Percentiles rank a stretch among this genome's conserved stretches.
These are phyloP conservation scores for Parachaetomium inaequale DNA, from an alignment of 495 filamentous ascomycete genomes.

Conservation along the genomic window DNA sequence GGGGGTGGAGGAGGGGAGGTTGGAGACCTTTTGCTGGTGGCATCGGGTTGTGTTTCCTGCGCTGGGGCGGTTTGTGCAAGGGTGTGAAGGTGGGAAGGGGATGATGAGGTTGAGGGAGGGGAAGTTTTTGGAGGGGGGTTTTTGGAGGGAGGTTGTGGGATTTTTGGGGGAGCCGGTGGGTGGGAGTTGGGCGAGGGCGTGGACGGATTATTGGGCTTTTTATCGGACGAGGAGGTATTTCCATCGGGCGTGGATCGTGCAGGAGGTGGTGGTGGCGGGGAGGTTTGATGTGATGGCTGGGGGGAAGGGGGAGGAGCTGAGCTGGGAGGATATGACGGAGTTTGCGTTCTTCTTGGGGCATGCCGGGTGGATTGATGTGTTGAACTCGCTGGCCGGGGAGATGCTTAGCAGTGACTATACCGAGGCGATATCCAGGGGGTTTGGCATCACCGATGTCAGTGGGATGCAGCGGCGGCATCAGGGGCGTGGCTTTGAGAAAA, in stretches of 20 bases:
- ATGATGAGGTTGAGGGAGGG: constrained; percentile 8
- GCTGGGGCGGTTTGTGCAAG: background rate
- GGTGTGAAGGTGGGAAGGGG: background rate
- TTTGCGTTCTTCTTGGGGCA: constrained; percentile 13
- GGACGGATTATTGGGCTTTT: constrained; percentile 16
- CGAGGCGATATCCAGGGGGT: background rate
- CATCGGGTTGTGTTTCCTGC: constrained; percentile 9
- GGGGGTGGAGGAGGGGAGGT: constrained; percentile 9
- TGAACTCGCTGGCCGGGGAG: background rate
- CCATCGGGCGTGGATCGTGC: constrained; percentile 20
- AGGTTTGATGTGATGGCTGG: constrained; percentile 11
- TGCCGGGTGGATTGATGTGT: constrained; percentile 11
- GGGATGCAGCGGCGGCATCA: constrained; percentile 4
- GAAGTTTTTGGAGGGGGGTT: constrained; percentile 7
- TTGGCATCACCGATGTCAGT: constrained; percentile 12
- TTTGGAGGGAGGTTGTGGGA: constrained; percentile 15
- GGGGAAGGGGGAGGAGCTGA: background rate
- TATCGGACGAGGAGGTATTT: constrained; percentile 16
- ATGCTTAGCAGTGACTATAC: background rate
- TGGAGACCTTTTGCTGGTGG: constrained; percentile 12
- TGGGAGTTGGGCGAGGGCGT: background rate
- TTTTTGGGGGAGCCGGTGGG: background rate
- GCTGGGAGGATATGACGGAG: constrained; percentile 7
- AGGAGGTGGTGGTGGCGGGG: constrained; percentile 15
- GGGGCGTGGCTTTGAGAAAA: background rate